Evolutionary conservation across 495 filamentous ascomycete species (phyloP).

Genomic region (Aspergillus kassunensis): DNA sequence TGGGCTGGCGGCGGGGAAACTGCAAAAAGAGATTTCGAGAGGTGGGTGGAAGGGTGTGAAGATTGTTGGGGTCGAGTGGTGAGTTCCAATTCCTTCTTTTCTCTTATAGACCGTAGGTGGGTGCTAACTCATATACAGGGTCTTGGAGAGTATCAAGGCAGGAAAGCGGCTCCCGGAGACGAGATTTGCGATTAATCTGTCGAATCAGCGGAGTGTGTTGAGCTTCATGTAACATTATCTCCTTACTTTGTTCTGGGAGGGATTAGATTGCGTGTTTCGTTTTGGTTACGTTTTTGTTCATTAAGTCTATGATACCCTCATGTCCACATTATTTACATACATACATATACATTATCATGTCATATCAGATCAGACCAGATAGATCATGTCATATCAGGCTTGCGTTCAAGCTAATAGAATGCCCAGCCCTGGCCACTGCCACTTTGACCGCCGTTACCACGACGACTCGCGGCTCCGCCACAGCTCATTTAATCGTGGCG

Average conservation of each 20-base stretch:
- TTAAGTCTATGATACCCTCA: conserved; percentile 21
- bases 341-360: conserved; percentile 26
- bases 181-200: conserved; percentile 59
- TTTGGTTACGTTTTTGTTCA: conserved; percentile 7
- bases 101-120: not conserved
- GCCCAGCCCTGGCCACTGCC: conserved; percentile 13
- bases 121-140: conserved; percentile 41
- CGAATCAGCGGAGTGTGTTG: conserved; percentile 59
- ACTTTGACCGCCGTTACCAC: conserved; percentile 12
- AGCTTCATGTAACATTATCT: conserved; percentile 27
- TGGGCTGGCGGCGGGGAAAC: conserved; percentile 73
- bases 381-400: not conserved
- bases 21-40: conserved; percentile 74
- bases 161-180: conserved; percentile 72
- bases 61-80: conserved; percentile 84
- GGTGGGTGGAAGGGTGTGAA: conserved; percentile 60
- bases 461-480: no score
- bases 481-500: conserved; percentile 30
- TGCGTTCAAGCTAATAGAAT: conserved; percentile 24
- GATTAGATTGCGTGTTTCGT: no score
- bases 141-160: conserved; percentile 71
- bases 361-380: conserved; percentile 11
- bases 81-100: conserved; percentile 24
- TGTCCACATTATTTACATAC: conserved; percentile 21
- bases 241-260: no score